Percentiles rank a stretch among this genome's conserved stretches.
Evolutionary conservation across 2,329 filamentous ascomycete genomes (phyloP).

Genomic region (Alternaria sp.): DNA sequence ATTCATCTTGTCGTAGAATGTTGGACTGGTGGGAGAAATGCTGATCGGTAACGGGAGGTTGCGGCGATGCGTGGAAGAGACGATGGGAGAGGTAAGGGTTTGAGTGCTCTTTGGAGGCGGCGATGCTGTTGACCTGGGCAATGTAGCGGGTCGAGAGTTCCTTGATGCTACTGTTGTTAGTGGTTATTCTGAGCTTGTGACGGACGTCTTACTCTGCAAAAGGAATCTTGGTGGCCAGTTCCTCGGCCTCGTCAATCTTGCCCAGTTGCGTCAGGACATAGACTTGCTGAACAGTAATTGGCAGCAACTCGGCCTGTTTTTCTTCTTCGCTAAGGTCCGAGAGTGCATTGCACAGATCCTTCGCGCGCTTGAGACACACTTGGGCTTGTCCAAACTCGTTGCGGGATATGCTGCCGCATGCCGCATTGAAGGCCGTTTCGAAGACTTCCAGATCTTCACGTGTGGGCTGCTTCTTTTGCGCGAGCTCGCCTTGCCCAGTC

Average conservation of each 20-base stretch:
- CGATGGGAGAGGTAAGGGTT: constrained; percentile 77
- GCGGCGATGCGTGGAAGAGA: constrained; percentile 64
- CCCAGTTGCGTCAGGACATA: constrained; percentile 75
- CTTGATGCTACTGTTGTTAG: constrained; percentile 61
- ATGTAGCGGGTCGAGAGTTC: constrained; percentile 74
- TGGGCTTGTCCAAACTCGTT: constrained; percentile 72
- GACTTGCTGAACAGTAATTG: constrained; percentile 79
- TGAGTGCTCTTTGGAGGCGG: constrained; percentile 55
- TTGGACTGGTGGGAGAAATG: constrained; percentile 77
- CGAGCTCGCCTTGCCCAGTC: constrained; percentile 65
- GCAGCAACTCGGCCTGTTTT: constrained; percentile 76
- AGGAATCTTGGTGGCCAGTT: constrained; percentile 69
- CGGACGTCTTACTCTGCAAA: constrained; percentile 63
- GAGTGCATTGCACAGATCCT: constrained; percentile 74
- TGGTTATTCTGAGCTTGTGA: constrained; percentile 3
- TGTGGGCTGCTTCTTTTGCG: constrained; percentile 63
- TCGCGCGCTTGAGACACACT: constrained; percentile 73
- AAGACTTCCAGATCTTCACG: constrained; percentile 76
- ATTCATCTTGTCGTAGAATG: constrained; percentile 69
- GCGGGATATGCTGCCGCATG: constrained; percentile 75
- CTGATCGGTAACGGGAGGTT: constrained; percentile 66
- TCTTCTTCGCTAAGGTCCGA: constrained; percentile 79
- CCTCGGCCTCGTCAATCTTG: constrained; percentile 70
- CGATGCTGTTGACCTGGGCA: constrained; percentile 71
- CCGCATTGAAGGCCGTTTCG: constrained; percentile 83